Evolutionary conservation across 2,329 filamentous ascomycete genomes (phyloP).

Genomic region (Mariannaea elegans): DNA sequence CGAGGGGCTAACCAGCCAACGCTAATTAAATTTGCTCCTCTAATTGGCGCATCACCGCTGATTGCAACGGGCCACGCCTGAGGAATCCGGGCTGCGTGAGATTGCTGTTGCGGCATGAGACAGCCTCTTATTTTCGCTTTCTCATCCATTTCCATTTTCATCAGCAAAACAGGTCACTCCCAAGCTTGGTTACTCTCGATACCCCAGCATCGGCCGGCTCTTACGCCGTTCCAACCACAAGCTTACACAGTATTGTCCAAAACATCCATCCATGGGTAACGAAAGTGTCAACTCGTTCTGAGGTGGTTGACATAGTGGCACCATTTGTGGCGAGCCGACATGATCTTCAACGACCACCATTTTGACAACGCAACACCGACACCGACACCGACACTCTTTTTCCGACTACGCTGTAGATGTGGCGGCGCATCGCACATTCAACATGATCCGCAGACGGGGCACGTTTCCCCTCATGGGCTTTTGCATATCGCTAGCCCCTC

Average conservation of each 20-base stretch:
- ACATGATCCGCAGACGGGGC: not conserved
- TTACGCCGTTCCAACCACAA: no score
- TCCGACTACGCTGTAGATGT: not conserved
- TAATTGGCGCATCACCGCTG: slow-evolving; percentile 34
- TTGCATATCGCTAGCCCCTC: slow-evolving; percentile 8
- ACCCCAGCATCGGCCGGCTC: slow-evolving; percentile 5
- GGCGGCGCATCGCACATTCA: slow-evolving; percentile 1
- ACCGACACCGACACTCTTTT: slow-evolving; percentile 6
- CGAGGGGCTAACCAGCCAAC: slow-evolving; percentile 22
- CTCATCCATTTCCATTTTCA: slow-evolving; percentile 3
- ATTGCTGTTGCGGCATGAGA: slow-evolving; percentile 39
- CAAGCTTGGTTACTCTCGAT: no score
- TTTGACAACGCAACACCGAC: slow-evolving; percentile 9
- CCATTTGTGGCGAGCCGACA: not conserved
- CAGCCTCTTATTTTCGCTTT: slow-evolving; percentile 30
- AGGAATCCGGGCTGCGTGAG: slow-evolving; percentile 36
- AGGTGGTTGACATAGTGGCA: not conserved
- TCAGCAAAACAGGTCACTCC: slow-evolving; percentile 10
- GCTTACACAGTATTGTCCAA: no score
- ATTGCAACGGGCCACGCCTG: slow-evolving; percentile 39
- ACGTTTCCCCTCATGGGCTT: not conserved
- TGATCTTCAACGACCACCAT: not conserved
- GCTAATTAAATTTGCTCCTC: slow-evolving; percentile 12
- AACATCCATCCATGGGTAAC: not conserved
- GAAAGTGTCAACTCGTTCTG: not conserved